These are phyloP conservation scores for Glaciozyma martinii DNA, from an alignment of 768 basidiomycete genomes.

Conservation along the genomic window DNA sequence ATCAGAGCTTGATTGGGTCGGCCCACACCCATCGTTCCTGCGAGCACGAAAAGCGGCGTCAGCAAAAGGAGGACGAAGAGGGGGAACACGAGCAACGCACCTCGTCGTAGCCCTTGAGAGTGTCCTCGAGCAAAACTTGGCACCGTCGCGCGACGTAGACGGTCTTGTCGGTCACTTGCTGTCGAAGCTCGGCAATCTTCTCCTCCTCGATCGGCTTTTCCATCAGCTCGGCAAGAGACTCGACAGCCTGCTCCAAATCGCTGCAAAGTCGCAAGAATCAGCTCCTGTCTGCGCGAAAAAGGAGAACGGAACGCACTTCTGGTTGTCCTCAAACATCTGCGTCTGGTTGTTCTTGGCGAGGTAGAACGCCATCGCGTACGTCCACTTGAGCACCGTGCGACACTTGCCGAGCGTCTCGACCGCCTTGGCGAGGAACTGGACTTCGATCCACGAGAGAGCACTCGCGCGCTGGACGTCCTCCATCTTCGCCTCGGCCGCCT, in stretches of 20 bases:
- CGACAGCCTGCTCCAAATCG: slow-evolving; percentile 89
- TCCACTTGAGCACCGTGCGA: slow-evolving; percentile 96
- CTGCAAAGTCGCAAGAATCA: slow-evolving; percentile 42
- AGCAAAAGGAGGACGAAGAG: background rate
- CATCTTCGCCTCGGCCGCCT: slow-evolving; percentile 99
- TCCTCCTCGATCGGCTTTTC: slow-evolving; percentile 86
- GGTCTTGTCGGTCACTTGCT: slow-evolving; percentile 89
- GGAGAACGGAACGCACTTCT: slow-evolving; percentile 50
- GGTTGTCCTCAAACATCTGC: slow-evolving; percentile 94
- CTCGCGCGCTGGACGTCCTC: slow-evolving; percentile 96
- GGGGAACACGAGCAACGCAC: background rate
- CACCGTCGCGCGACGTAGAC: slow-evolving; percentile 96
- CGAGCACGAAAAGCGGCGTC: background rate
- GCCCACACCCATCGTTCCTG: slow-evolving; percentile 28
- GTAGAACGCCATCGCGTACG: slow-evolving; percentile 98
- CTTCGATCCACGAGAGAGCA: slow-evolving; percentile 93
- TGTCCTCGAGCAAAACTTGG: slow-evolving; percentile 89
- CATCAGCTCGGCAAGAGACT: slow-evolving; percentile 83
- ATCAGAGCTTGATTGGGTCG: slow-evolving; percentile 14
- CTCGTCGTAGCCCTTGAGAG: slow-evolving; percentile 40
- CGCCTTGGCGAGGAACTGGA: slow-evolving; percentile 97
- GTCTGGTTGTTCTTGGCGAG: slow-evolving; percentile 83
- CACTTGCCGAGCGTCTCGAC: slow-evolving; percentile 65
- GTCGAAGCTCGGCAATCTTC: slow-evolving; percentile 66
- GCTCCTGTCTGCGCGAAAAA: background rate